Evolutionary conservation across 2,329 filamentous ascomycete genomes (phyloP), one percentile per base, ranked within the genome.

Genomic region (Diplodia sapinea): DNA sequence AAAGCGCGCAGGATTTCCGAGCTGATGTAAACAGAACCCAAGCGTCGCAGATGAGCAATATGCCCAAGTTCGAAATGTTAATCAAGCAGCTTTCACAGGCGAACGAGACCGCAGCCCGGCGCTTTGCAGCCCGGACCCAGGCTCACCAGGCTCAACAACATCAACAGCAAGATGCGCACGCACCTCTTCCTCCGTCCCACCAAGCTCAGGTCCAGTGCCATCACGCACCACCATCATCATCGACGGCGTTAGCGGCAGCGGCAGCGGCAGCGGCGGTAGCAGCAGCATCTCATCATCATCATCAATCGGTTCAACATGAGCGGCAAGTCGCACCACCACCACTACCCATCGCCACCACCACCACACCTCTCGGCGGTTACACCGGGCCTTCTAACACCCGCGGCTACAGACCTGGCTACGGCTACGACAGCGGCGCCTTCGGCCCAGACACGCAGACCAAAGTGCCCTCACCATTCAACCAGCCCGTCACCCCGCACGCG

Each of bases 1-100:
- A 82, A 67, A 82, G 80, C 2, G 70, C 80, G 13, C 78, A 81
- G 61, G 80, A 82, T 2, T 83, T 83, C 51, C 79, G 80, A 68
- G 75, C 76, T 40, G 79, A 82, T 61, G 74, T 81, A 71, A 9
- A 72, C 69, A 15, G 71, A 71, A 33, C 73, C 73, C 51, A 68
- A 17, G 29, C 57, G 12, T 67, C 71, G 36, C 69, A 72, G 29
- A 69, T 73, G 66, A 72, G 74, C 8, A 75, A 73, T 67, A 73
- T 76, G n/a, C 71, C 74, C 9, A 76, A 73, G 7, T 75, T 76
- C 51, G 74, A 76, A 5, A 72, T 76, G 26, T 69, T 74, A 69
- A 64, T 79, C 51, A 71, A 77, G 62, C 75, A 79, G 61, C 57
- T 68, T n/a, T 63, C 57, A 23, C 57, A 63, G 20, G 59, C 66